Evolutionary conservation across 352 stramenopile species (phyloP).

Genomic region (Elongisporangium undulatum): DNA sequence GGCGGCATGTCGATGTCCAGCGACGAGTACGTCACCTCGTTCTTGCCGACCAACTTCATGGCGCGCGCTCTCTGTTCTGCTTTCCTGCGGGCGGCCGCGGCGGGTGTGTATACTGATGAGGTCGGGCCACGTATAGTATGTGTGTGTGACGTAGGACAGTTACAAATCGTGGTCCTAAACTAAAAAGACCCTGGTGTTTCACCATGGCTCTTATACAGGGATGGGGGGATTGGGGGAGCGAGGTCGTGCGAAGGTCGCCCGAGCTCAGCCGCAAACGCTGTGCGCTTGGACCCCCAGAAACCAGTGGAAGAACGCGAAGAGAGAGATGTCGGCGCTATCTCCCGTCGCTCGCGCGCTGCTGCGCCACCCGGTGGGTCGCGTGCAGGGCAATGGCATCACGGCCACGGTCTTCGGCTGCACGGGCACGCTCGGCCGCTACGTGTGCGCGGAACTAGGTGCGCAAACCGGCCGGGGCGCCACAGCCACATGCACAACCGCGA

Average conservation of each 20-base stretch:
- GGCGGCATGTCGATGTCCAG: conserved; percentile 66
- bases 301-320: conserved; percentile 5
- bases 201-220: neutral
- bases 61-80: neutral
- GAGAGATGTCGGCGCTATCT: conserved; percentile 76
- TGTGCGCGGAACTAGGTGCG: conserved; percentile 92
- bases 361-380: conserved; percentile 71
- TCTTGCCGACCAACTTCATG: conserved; percentile 72
- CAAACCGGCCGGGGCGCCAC: conserved; percentile 7
- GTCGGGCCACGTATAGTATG: neutral
- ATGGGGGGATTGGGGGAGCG: neutral
- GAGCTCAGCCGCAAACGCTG: conserved; percentile 9
- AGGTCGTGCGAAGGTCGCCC: conserved; percentile 31
- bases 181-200: too few species aligned
- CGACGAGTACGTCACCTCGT: conserved; percentile 72
- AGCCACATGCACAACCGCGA: conserved; percentile 6
- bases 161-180: neutral
- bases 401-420: conserved; percentile 94
- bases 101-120: neutral
- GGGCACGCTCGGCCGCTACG: conserved; percentile 95
- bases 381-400: conserved; percentile 81
- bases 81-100: neutral
- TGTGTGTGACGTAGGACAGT: neutral
- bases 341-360: conserved; percentile 69
- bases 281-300: conserved; percentile 1